These are phyloP conservation scores for Scedosporium apiospermum DNA, from an alignment of 2,329 filamentous ascomycete species.

Conservation along the genomic window DNA sequence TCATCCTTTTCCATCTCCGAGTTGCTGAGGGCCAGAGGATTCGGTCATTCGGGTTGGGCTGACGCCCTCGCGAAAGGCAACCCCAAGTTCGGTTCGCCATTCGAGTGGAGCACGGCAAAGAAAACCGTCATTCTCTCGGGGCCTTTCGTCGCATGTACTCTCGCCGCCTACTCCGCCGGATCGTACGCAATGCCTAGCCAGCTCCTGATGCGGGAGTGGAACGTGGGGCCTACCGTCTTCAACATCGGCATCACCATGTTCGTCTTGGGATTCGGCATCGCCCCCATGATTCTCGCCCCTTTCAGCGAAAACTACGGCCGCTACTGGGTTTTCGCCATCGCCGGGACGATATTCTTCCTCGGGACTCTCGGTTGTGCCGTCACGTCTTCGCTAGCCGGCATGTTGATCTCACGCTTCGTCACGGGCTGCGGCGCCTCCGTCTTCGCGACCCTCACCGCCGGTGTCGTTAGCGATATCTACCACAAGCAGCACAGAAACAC, in stretches of 20 bases:
- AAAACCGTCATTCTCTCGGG: slow-evolving; percentile 14
- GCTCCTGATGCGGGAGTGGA: slow-evolving; percentile 47
- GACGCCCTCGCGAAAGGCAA: neutral
- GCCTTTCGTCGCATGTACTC: slow-evolving; percentile 34
- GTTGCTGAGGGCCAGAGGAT: neutral
- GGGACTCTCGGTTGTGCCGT: slow-evolving; percentile 46
- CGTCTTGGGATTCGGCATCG: slow-evolving; percentile 53
- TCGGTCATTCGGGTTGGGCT: neutral
- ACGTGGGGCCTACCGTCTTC: slow-evolving; percentile 44
- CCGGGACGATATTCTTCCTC: slow-evolving; percentile 23
- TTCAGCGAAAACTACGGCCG: slow-evolving; percentile 50
- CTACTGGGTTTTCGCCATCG: slow-evolving; percentile 20
- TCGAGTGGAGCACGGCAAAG: slow-evolving; percentile 9
- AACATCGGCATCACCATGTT: slow-evolving; percentile 55
- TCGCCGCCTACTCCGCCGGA: slow-evolving; percentile 57
- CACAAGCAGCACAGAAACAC: slow-evolving; percentile 54
- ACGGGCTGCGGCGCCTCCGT: slow-evolving; percentile 51
- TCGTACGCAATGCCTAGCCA: slow-evolving; percentile 48
- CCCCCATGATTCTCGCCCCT: slow-evolving; percentile 60
- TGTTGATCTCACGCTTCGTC: slow-evolving; percentile 54
- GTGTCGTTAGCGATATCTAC: slow-evolving; percentile 59
- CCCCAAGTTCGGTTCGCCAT: slow-evolving; percentile 2
- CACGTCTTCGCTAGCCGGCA: slow-evolving; percentile 48
- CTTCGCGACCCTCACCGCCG: slow-evolving; percentile 40
- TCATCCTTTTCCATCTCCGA: neutral